Percentiles rank a stretch among this genome's conserved stretches.
Conservation (phyloP, 257 asterid species). For the Salvia rosmarinus region DNA sequence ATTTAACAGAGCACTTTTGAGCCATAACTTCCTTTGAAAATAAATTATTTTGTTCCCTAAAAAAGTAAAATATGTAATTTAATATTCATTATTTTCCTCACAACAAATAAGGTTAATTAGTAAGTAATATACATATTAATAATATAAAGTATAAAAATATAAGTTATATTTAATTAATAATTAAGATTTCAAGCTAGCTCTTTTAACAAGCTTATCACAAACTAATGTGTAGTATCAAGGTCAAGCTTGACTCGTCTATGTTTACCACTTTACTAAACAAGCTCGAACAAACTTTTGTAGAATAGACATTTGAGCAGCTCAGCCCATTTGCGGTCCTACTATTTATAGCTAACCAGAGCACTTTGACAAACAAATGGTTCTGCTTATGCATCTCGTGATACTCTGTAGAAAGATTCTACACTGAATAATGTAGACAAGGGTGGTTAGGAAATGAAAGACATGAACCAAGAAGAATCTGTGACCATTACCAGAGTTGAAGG, state of each 20-base stretch:
- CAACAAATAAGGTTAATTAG: not conserved
- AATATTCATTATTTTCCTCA: not conserved
- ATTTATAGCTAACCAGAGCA: not conserved
- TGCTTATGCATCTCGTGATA: not conserved
- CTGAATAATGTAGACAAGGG: not conserved
- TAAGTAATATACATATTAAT: not conserved
- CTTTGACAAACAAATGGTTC: not conserved
- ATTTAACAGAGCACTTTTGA: not conserved
- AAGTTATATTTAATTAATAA: not conserved
- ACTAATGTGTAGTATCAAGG: not conserved
- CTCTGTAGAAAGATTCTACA: not conserved
- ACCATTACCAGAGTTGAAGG: constrained; percentile 94
- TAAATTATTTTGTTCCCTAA: not conserved
- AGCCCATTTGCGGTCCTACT: not conserved
- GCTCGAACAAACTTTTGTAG: not conserved
- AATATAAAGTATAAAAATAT: not conserved
- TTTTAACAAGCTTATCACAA: not conserved
- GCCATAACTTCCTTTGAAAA: not conserved
- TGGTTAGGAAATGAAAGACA: constrained; percentile 9
- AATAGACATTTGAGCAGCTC: not conserved
- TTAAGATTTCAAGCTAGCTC: not conserved
- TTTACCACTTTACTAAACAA: not conserved
- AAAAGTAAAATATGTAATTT: no score
- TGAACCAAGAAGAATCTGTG: constrained; percentile 25
- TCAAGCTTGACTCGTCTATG: not conserved